These are phyloP conservation scores for Rubus idaeus DNA, from an alignment of 306 rosid species.

Conservation along the genomic window DNA sequence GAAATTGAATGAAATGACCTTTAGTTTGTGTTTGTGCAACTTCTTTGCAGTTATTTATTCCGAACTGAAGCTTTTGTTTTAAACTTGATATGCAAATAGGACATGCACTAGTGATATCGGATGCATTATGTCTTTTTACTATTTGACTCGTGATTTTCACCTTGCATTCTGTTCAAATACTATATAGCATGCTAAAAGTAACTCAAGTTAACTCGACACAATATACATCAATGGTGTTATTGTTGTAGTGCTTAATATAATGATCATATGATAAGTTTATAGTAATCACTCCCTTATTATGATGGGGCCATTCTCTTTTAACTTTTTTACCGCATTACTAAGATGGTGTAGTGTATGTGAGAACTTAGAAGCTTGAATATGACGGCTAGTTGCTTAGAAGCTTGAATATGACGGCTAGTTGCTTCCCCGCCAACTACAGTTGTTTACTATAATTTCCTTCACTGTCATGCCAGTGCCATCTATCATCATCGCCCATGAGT, in stretches of 20 bases:
- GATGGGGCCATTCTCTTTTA: background rate
- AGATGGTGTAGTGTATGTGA: slow-evolving; percentile 3
- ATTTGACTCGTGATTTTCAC: background rate
- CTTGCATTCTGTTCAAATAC: background rate
- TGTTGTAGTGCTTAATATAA: background rate
- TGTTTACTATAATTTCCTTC: background rate
- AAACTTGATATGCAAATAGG: background rate
- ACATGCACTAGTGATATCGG: background rate
- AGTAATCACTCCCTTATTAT: background rate
- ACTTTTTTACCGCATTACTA: background rate
- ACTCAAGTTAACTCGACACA: background rate
- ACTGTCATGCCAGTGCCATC: slow-evolving; percentile 63
- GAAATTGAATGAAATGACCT: background rate
- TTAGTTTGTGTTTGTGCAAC: background rate
- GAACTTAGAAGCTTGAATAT: background rate
- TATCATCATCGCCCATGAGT: slow-evolving; percentile 85
- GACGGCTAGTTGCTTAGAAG: background rate
- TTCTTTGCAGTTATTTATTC: background rate
- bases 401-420: background rate
- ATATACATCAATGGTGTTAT: background rate
- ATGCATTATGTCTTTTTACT: background rate
- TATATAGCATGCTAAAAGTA: background rate
- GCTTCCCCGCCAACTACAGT: background rate
- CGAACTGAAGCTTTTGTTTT: background rate
- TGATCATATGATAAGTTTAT: background rate